These are phyloP conservation scores for Tritrichomonas foetus DNA, from an alignment of 208 protist species.

Conservation along the genomic window DNA sequence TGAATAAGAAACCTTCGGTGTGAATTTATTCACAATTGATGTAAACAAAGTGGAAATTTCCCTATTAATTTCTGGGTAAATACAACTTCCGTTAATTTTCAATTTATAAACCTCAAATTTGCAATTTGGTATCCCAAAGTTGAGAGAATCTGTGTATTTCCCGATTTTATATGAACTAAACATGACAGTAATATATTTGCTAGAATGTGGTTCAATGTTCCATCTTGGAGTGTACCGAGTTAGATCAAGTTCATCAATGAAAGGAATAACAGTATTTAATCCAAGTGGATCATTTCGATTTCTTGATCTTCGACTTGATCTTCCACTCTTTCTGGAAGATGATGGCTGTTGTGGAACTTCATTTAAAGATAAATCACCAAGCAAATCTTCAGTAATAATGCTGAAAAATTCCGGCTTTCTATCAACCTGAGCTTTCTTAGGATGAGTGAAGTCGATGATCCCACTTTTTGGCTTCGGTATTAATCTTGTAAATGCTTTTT, in stretches of 20 bases:
- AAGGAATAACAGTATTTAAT: neutral
- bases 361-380: neutral
- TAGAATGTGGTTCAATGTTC: neutral
- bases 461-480: neutral
- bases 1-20: neutral
- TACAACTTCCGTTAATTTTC: neutral
- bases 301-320: neutral
- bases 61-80: neutral
- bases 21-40: neutral
- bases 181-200: neutral
- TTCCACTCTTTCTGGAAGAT: neutral
- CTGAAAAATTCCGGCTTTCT: neutral
- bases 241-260: constrained; percentile 14
- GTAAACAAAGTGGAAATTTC: neutral
- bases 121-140: neutral
- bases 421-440: neutral
- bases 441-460: neutral
- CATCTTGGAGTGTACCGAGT: neutral
- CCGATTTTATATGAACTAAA: neutral
- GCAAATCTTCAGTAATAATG: neutral
- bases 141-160: neutral
- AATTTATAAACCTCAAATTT: constrained; percentile 25
- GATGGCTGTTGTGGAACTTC: neutral
- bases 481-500: neutral
- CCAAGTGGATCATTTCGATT: neutral